phyloP scores from a whole-genome alignment of 116 monocot species.

The Thalassia testudinum region DNA sequence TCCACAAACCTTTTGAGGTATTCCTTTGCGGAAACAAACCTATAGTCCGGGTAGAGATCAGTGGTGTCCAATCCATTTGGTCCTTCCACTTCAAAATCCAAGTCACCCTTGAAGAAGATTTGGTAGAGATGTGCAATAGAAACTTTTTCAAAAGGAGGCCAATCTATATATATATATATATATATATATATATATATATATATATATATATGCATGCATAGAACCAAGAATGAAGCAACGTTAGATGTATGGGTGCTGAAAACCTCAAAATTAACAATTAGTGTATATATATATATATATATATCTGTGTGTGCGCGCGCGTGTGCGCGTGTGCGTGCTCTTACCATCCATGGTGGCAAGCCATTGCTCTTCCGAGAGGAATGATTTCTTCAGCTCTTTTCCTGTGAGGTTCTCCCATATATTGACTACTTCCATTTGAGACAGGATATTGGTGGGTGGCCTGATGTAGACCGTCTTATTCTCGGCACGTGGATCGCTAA shows the following conservation, averaged over 20 bases:
- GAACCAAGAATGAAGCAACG: too few relatives aligned
- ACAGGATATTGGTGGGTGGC: slow-evolving; percentile 38
- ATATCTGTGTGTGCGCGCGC: too few relatives aligned
- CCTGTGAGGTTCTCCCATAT: slow-evolving; percentile 45
- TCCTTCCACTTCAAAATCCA: slow-evolving; percentile 21
- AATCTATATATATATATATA: too few relatives aligned
- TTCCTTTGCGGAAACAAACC: slow-evolving; percentile 16
- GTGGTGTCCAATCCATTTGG: slow-evolving; percentile 9
- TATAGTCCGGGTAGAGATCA: slow-evolving; percentile 13
- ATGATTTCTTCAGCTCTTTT: slow-evolving; percentile 21
- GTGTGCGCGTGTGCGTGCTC: too few relatives aligned
- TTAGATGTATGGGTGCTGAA: too few relatives aligned
- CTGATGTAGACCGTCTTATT: slow-evolving; percentile 39
- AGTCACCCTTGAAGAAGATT: slow-evolving; percentile 13
- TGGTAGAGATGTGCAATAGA: slow-evolving; percentile 19
- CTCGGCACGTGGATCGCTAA: slow-evolving; percentile 25
- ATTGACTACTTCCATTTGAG: slow-evolving; percentile 32
- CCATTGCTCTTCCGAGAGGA: slow-evolving; percentile 27
- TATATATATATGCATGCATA: too few relatives aligned
- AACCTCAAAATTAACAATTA: too few relatives aligned
- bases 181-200: too few relatives aligned
- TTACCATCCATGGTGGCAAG: slow-evolving; percentile 24
- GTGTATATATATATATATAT: too few relatives aligned
- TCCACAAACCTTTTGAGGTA: slow-evolving; percentile 20
- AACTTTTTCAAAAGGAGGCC: slow-evolving; percentile 1